Evolutionary conservation across 2,329 filamentous ascomycete species (phyloP).

Genomic region (Aureobasidium namibiae): DNA sequence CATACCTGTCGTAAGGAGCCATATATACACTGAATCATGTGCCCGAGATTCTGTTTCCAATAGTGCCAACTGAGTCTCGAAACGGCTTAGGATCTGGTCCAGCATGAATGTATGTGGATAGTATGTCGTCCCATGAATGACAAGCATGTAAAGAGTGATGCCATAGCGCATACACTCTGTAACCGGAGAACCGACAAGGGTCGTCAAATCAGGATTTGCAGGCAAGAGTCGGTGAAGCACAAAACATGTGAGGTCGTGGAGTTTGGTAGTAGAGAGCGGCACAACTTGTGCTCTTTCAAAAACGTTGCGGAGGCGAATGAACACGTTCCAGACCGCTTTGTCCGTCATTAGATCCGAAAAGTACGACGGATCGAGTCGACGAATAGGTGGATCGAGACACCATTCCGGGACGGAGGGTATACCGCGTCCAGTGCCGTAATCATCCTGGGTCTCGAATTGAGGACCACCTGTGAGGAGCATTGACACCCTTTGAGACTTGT

Average conservation of each 20-base stretch:
- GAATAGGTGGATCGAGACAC: not conserved
- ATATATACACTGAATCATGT: not conserved
- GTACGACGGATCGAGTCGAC: too few species aligned
- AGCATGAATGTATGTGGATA: not conserved
- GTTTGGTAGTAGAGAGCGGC: not conserved
- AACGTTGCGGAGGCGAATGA: not conserved
- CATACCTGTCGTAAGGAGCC: not conserved
- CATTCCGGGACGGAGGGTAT: not conserved
- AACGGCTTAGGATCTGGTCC: not conserved
- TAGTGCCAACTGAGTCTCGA: not conserved
- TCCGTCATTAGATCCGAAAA: not conserved
- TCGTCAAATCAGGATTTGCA: not conserved
- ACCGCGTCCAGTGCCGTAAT: not conserved
- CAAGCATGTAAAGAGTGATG: not conserved
- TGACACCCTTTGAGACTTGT: not conserved
- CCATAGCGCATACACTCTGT: not conserved
- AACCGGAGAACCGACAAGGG: not conserved
- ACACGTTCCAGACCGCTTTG: not conserved
- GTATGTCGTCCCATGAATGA: constrained; percentile 2
- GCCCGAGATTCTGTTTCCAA: too few species aligned
- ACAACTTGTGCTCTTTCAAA: not conserved
- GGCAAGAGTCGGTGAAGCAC: constrained; percentile 1
- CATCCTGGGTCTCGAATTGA: constrained; percentile 1
- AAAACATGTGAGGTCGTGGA: constrained; percentile 6
- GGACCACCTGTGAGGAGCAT: not conserved